These are phyloP conservation scores for Micractinium sp. DNA, from an alignment of 139 green algal species.

Conservation along the genomic window DNA sequence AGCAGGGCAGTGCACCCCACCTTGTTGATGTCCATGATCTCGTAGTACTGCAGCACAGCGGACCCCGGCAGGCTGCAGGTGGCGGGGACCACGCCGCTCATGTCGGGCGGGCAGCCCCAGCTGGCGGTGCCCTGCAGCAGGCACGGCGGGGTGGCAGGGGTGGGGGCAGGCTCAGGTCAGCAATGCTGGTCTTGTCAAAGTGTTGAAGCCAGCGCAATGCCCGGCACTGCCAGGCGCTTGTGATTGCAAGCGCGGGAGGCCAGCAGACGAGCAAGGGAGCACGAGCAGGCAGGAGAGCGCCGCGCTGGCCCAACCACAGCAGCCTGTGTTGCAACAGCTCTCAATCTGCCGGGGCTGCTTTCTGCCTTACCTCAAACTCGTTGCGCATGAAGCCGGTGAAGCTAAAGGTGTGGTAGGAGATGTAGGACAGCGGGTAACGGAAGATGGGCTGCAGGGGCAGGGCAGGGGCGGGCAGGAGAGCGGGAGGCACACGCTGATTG, in stretches of 20 bases:
- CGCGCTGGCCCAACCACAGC: background rate
- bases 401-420: conserved; percentile 68
- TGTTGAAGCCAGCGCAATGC: no score
- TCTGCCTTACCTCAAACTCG: conserved; percentile 21
- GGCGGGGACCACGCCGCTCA: background rate
- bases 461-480: background rate
- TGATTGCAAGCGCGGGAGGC: background rate
- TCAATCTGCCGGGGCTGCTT: background rate
- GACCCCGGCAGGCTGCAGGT: conserved; percentile 49
- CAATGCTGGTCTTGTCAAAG: background rate
- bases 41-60: conserved; percentile 39
- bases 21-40: conserved; percentile 57
- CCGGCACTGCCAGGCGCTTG: background rate
- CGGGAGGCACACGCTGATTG: background rate
- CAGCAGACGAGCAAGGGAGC: background rate
- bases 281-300: background rate
- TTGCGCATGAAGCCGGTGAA: conserved; percentile 73
- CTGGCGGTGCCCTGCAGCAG: conserved; percentile 38
- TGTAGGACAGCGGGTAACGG: conserved; percentile 74
- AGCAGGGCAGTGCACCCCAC: background rate
- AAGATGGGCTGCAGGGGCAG: conserved; percentile 58
- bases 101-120: conserved; percentile 58
- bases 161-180: background rate
- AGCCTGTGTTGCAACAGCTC: background rate
- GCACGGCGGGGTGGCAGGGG: background rate